Evolutionary conservation across 176 grass and related monocot species (phyloP).

Genomic region (Musa acuminata): DNA sequence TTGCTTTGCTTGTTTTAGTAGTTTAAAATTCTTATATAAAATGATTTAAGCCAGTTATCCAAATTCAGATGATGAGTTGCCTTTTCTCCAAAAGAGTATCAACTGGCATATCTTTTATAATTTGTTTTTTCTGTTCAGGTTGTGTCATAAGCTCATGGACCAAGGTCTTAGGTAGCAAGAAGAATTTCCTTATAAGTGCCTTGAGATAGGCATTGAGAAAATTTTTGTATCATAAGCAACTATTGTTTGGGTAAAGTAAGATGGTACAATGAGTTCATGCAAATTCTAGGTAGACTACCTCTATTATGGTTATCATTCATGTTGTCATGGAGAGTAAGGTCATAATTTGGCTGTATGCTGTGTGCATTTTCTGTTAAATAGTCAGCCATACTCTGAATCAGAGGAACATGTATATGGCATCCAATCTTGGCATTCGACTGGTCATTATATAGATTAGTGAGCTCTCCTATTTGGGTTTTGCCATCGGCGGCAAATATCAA

Average conservation of each 20-base stretch:
- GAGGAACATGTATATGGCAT: neutral
- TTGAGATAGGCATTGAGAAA: neutral
- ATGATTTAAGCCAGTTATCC: neutral
- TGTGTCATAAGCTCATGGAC: neutral
- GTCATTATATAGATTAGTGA: neutral
- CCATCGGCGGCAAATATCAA: no score
- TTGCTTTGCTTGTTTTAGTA: neutral
- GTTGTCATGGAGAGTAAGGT: neutral
- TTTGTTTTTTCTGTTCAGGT: neutral
- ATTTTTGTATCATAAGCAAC: neutral
- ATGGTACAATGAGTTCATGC: neutral
- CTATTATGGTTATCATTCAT: no score
- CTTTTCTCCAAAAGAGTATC: neutral
- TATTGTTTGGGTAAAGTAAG: neutral
- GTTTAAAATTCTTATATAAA: neutral
- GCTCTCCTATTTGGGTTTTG: neutral
- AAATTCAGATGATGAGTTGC: neutral
- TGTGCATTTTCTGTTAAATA: neutral
- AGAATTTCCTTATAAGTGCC: neutral
- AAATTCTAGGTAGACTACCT: neutral
- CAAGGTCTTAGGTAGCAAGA: neutral
- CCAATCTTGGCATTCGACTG: neutral
- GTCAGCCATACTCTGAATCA: neutral
- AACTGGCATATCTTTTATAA: neutral
- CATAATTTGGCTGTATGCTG: neutral